A percentile compares a stretch with the other conserved stretches of the same genome.
Conservation (phyloP, 352 stramenopile genomes). For the Achlya hypogyna region DNA sequence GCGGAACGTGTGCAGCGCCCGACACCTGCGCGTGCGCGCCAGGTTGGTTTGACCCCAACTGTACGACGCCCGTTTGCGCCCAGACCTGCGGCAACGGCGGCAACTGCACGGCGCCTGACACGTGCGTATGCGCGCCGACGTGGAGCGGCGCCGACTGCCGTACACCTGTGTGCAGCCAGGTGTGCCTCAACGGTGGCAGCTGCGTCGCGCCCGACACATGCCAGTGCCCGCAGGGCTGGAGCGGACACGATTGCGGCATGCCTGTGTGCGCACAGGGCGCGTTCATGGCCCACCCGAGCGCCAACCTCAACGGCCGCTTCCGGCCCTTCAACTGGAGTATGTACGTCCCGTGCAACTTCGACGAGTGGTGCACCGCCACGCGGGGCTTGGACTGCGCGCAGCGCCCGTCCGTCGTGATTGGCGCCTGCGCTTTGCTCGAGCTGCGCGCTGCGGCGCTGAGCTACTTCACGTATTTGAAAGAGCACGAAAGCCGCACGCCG, state of each 20-base stretch:
- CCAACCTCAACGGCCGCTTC: slow-evolving; percentile 44
- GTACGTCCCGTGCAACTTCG: slow-evolving; percentile 87
- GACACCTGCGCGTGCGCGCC: slow-evolving; percentile 87
- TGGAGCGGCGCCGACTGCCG: slow-evolving; percentile 90
- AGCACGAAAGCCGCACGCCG: slow-evolving; percentile 52
- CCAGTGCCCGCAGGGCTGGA: slow-evolving; percentile 87
- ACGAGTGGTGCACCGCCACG: slow-evolving; percentile 86
- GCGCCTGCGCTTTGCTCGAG: slow-evolving; percentile 77
- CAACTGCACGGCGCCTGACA: slow-evolving; percentile 89
- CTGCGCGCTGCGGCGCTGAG: slow-evolving; percentile 65
- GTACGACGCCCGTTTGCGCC: slow-evolving; percentile 91
- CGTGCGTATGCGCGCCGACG: slow-evolving; percentile 80
- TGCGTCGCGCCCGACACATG: slow-evolving; percentile 94
- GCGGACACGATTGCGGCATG: slow-evolving; percentile 86
- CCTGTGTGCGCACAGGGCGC: slow-evolving; percentile 90
- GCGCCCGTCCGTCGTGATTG: not conserved
- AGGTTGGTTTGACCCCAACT: slow-evolving; percentile 96
- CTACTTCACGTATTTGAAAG: slow-evolving; percentile 84
- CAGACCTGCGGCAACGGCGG: slow-evolving; percentile 95
- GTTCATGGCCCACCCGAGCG: slow-evolving; percentile 80
- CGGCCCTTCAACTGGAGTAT: slow-evolving; percentile 51
- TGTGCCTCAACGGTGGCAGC: slow-evolving; percentile 80
- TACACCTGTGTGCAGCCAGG: slow-evolving; percentile 82
- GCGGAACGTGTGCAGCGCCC: slow-evolving; percentile 80
- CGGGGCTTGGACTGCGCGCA: slow-evolving; percentile 87